Evolutionary conservation across 2,329 filamentous ascomycete species (phyloP).

Genomic region (Fusarium stilboides): DNA sequence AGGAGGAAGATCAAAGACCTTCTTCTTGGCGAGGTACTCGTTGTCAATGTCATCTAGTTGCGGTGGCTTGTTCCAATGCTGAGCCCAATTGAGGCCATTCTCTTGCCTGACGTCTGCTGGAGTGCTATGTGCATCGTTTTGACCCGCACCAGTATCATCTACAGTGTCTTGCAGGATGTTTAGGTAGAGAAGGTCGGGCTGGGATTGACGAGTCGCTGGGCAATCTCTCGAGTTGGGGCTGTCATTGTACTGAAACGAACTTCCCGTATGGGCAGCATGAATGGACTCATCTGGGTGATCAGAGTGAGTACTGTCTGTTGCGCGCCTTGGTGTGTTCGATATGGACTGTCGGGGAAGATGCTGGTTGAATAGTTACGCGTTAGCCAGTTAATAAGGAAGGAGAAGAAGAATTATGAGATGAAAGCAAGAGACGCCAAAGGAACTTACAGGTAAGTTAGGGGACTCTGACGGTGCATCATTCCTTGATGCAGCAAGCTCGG

Average conservation of each 20-base stretch:
- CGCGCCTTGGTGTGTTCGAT: background rate
- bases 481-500: background rate
- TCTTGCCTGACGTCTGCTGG: background rate
- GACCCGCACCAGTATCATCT: accelerated
- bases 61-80: constrained; percentile 13
- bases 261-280: background rate
- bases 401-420: no score
- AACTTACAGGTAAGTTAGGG: background rate
- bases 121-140: background rate
- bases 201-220: background rate
- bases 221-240: background rate
- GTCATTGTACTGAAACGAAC: background rate
- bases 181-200: constrained; percentile 29
- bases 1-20: constrained; percentile 36
- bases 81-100: constrained; percentile 12
- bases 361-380: background rate
- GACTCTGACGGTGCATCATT: background rate
- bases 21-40: constrained; percentile 39
- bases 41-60: constrained; percentile 27
- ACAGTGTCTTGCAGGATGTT: constrained; percentile 38
- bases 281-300: background rate
- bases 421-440: background rate
- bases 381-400: background rate
- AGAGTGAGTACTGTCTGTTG: background rate
- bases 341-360: background rate